Conservation (phyloP, 2,329 filamentous ascomycete genomes). For the Arthroderma sp. region DNA sequence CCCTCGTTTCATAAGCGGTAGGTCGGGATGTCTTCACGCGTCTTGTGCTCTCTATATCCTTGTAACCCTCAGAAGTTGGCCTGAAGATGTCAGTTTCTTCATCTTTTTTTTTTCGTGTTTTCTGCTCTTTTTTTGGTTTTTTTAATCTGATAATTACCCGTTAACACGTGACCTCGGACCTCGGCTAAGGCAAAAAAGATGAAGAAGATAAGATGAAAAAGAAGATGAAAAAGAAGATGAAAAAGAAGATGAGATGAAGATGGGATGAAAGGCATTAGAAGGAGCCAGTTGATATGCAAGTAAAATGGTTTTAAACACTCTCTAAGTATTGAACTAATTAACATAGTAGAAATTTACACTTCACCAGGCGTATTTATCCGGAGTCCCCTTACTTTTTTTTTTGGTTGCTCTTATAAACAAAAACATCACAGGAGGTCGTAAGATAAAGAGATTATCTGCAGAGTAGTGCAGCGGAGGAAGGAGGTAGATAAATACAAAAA, state of each 20-base stretch:
- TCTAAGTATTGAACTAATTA: neutral
- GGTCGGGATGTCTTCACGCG: too few relatives aligned
- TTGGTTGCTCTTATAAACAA: too few relatives aligned
- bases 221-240: neutral
- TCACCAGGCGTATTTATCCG: too few relatives aligned
- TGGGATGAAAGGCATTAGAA: neutral
- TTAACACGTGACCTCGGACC: neutral
- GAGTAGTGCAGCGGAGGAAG: too few relatives aligned
- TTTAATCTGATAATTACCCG: neutral
- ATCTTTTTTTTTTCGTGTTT: neutral
- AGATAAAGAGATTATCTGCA: too few relatives aligned
- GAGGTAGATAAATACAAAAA: too few relatives aligned
- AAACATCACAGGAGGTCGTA: too few relatives aligned
- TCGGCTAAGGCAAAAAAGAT: neutral
- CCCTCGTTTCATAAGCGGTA: neutral
- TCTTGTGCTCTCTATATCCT: neutral
- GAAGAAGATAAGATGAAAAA: neutral
- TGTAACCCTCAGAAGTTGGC: neutral
- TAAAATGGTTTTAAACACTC: neutral
- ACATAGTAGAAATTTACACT: too few relatives aligned
- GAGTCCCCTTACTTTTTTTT: too few relatives aligned
- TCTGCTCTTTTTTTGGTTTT: neutral
- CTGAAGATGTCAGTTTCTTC: neutral
- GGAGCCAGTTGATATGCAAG: neutral
- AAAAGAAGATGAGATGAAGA: neutral